Evolutionary conservation across 2,329 filamentous ascomycete species (phyloP), one percentile per base, ranked within the genome.

Genomic region (Pezicula rhizophila): DNA sequence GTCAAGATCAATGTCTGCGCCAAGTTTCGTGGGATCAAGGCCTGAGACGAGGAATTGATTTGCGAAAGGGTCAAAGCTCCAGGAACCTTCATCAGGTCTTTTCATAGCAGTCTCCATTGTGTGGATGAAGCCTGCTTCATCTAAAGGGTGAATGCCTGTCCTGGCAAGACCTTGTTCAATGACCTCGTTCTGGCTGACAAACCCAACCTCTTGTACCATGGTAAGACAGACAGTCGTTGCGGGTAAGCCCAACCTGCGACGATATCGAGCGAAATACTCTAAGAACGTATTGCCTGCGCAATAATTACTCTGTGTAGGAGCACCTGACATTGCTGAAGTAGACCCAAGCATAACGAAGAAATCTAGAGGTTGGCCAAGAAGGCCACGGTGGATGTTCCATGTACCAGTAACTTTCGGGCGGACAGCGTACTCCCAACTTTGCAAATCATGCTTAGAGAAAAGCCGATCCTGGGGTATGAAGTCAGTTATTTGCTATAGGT

Each of bases 341-440:
- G 46, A 61, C 38, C 43, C 62, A 56, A 40, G 58, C 45, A 65
- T 52, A 34, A 68, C 47, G 49, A 69, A 68, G 53, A 69, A 66
- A 54, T 69, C 65, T 4, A 68, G 51, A 42, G 4, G 8, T n/a
- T 67, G 59, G 59, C 25, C 20, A 31, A 17, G 18, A 17, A 34
- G 12, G 28, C 18, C 64, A 18, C 26, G 17, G 57, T 79, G 75
- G 47, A 79, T 68, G 59, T 80, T 79, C 70, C 72, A 75, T 2
- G 71, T 74, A 6, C 75, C 76, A 4, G 70, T 64, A 0, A 77
- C 73, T 60, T 80, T 81, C 51, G 77, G 76, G 11, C 66, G 64
- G 0, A 77, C 69, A 0, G 70, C 74, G 2, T 66, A 61, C 10
- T 64, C 66, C 52, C 73, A 80, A 20, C 34, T 45, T 14, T 33